Conservation (phyloP, 805 yeast species). For the Pichia kluyveri region DNA sequence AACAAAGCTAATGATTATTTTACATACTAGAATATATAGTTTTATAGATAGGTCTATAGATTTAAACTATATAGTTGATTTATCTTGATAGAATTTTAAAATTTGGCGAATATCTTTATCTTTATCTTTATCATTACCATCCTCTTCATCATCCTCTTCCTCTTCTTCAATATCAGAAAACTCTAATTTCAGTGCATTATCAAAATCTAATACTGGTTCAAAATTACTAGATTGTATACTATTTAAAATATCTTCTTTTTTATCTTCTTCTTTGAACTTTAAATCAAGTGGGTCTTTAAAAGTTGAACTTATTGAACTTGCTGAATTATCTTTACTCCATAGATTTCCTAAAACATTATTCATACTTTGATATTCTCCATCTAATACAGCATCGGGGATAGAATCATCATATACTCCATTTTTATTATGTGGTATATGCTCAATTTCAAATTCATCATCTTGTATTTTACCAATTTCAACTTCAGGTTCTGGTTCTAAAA, state of each 20-base stretch:
- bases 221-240: background rate
- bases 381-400: slow-evolving; percentile 23
- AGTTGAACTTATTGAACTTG: background rate
- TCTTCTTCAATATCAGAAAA: slow-evolving; percentile 16
- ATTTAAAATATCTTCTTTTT: background rate
- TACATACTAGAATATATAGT: background rate
- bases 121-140: slow-evolving; percentile 13
- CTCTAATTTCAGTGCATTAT: slow-evolving; percentile 15
- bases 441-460: slow-evolving; percentile 39
- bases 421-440: slow-evolving; percentile 25
- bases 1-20: background rate
- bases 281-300: slow-evolving; percentile 20
- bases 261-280: background rate
- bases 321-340: slow-evolving; percentile 4
- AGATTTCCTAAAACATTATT: slow-evolving; percentile 24
- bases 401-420: slow-evolving; percentile 5
- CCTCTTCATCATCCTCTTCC: slow-evolving; percentile 13
- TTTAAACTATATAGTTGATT: background rate
- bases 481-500: background rate
- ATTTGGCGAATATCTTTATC: slow-evolving; percentile 10
- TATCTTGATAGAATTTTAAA: background rate
- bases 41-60: background rate
- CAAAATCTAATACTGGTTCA: background rate
- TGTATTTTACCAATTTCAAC: background rate
- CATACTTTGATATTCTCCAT: slow-evolving; percentile 38